Evolutionary conservation across 257 asterid species (phyloP).

Genomic region (Solanum dulcamara): DNA sequence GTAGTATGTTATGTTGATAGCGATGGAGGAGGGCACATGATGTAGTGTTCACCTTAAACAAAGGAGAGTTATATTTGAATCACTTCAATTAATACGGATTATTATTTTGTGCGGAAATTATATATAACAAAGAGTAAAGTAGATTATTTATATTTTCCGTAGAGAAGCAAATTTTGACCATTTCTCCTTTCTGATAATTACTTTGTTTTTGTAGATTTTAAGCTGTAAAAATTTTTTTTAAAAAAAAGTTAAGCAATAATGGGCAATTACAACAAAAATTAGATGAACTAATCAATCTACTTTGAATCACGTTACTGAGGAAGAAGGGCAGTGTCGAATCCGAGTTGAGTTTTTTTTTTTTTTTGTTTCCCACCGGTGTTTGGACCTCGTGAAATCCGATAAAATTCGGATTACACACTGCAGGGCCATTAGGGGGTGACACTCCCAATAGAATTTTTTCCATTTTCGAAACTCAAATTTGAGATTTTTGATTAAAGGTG

Average conservation of each 20-base stretch:
- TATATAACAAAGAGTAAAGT: not conserved
- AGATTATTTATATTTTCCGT: not conserved
- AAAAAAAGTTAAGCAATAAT: not conserved
- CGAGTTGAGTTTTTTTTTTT: no score
- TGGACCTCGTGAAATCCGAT: no score
- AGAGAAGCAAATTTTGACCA: not conserved
- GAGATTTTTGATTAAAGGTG: no score
- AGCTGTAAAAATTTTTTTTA: not conserved
- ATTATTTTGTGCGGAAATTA: not conserved
- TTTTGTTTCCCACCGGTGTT: no score
- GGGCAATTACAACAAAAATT: not conserved
- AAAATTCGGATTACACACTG: no score
- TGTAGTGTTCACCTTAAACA: no score
- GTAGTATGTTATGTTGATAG: not conserved
- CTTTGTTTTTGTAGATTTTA: not conserved
- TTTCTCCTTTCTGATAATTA: not conserved
- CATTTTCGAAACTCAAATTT: no score
- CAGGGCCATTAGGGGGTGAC: no score
- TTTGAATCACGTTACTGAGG: not conserved
- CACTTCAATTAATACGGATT: not conserved
- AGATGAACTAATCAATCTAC: not conserved
- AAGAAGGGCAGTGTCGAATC: not conserved
- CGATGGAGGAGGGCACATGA: not conserved
- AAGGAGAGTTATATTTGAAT: not conserved
- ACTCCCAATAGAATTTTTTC: no score